Evolutionary conservation across 257 asterid species (phyloP).

Genomic region (Solanum phureja): DNA sequence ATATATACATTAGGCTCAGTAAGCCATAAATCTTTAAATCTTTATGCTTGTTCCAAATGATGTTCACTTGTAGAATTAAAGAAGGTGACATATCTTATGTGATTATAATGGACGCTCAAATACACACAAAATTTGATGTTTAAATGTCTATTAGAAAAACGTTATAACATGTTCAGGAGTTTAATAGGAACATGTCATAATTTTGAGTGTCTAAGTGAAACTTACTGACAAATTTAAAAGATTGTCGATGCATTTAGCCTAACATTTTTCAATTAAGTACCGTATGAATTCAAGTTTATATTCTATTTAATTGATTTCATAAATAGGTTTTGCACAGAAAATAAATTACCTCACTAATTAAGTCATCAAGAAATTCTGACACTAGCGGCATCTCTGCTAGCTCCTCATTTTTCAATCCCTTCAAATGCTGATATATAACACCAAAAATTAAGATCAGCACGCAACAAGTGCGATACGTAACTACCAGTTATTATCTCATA

Average conservation of each 20-base stretch:
- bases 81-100: neutral
- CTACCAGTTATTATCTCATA: neutral
- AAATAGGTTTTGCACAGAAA: neutral
- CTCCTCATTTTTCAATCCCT: constrained; percentile 50
- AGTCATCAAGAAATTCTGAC: constrained; percentile 49
- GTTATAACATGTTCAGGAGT: neutral
- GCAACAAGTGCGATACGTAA: neutral
- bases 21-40: neutral
- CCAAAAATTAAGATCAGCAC: neutral
- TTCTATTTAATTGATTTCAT: neutral
- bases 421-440: constrained; percentile 48
- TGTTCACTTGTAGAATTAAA: neutral
- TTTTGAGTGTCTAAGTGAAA: neutral
- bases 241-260: neutral
- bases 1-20: neutral
- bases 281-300: neutral
- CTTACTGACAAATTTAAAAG: neutral
- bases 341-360: constrained; percentile 48
- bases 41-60: neutral
- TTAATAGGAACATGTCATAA: neutral
- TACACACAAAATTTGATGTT: no score
- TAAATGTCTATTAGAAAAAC: neutral
- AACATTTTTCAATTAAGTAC: neutral
- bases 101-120: no score
- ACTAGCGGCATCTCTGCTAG: constrained; percentile 68